Base-by-base conservation (phyloP, 1,284 basidiomycete species). In the Leccinum griseonigrum region DNA sequence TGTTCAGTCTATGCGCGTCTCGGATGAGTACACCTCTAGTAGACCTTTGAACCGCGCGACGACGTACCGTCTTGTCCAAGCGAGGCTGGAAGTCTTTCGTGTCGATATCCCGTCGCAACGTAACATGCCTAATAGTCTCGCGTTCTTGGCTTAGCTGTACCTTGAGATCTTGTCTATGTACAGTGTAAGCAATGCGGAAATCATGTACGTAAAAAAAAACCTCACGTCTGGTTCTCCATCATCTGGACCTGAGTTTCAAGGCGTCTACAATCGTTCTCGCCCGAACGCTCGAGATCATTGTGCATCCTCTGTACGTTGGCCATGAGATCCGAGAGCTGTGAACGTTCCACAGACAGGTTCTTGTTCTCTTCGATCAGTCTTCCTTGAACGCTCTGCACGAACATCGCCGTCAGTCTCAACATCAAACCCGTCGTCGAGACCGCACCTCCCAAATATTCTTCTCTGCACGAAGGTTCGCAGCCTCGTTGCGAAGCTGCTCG, bases 391-490 rank as follows among this genome's bases (percentile, higher is more conserved):
- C 85, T 86, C 92, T 90, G 60, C 13, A 26, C 59, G 50, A 43
- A 53, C 5, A 48, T 22, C 10, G 34, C 60, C 48, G 43, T 66
- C 36, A 63, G 57, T 58, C 16, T 61, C 32, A 13, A 14, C 3
- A 36, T 14, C 34, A 36, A 14, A 13, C 34, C 34, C 34, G 34
- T 5, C 13, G 13, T 36, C 34, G 34, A 34, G 26, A 32, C 16
- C 86, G 56, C 57, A 92, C 92, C 86, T 92, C 91, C 90, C 91
- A 94, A 51, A 95, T 91, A 69, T 89, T 90, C 80, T 94, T 95
- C 81, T 98, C 96, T 0, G 94, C 94, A 32, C 90, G 85, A 34
- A 97, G 82, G 69, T 91, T 94, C 1, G 92, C 90, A 63, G 83
- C 85, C 70, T 97, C 95, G 66, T 91, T 94, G 7, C 92, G 86